A percentile compares a stretch with the other conserved stretches of the same genome.
Evolutionary conservation across 768 basidiomycete genomes (phyloP).

Genomic region (Phlegmacium glaucopus): DNA sequence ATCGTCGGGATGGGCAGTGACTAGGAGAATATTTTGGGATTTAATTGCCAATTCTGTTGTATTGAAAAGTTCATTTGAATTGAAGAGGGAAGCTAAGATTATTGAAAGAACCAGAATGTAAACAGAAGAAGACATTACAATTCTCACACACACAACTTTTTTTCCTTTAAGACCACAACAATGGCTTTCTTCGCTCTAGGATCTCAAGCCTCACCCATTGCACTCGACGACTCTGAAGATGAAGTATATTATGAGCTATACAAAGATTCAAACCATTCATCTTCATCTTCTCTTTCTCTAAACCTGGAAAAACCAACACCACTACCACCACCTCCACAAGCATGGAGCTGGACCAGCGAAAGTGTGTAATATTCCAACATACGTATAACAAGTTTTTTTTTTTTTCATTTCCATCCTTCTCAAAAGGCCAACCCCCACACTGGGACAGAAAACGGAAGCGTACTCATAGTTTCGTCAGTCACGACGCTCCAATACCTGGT

Average conservation of each 20-base stretch:
- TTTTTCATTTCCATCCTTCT: background rate
- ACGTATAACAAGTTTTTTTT: too few species aligned
- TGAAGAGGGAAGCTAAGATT: background rate
- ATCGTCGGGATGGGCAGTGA: constrained; percentile 95
- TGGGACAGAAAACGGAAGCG: constrained; percentile 21
- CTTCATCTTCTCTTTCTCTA: background rate
- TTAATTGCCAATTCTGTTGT: constrained; percentile 6
- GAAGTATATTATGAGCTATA: constrained; percentile 31
- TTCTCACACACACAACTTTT: constrained; percentile 9
- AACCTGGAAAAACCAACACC: background rate
- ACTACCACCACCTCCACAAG: background rate
- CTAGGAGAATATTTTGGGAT: constrained; percentile 47
- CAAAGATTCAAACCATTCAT: constrained; percentile 5
- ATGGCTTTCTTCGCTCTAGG: constrained; percentile 25
- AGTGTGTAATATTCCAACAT: too few species aligned
- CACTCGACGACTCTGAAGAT: constrained; percentile 39
- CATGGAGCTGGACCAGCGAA: background rate
- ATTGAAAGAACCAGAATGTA: background rate
- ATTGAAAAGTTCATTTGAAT: background rate
- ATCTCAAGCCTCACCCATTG: constrained; percentile 33
- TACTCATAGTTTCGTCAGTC: constrained; percentile 10
- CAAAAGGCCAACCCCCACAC: constrained; percentile 2
- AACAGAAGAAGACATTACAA: background rate
- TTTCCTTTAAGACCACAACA: constrained; percentile 8
- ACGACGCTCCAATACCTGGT: constrained; percentile 7